Percentiles rank a stretch among this genome's conserved stretches.
Conservation (phyloP, 495 filamentous ascomycete species). For the Filosporella fistucella region DNA sequence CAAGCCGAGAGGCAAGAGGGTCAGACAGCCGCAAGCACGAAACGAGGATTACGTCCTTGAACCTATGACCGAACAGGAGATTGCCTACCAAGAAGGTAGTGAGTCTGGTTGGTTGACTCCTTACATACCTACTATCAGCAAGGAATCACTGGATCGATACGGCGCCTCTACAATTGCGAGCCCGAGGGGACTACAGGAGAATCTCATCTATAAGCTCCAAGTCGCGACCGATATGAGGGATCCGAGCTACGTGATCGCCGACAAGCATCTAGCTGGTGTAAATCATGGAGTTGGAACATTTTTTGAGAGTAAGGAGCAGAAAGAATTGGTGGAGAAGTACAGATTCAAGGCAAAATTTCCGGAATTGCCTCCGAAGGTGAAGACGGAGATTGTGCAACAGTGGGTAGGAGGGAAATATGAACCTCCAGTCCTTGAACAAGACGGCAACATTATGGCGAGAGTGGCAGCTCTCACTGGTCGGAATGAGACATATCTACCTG, state of each 20-base stretch:
- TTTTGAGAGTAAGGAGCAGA: constrained; percentile 19
- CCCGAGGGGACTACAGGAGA: constrained; percentile 7
- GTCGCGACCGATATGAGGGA: constrained; percentile 5
- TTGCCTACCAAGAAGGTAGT: not conserved
- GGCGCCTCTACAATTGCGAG: constrained; percentile 11
- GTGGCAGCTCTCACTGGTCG: constrained; percentile 29
- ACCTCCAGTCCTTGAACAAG: constrained; percentile 24
- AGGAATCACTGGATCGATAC: constrained; percentile 4
- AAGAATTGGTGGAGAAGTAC: constrained; percentile 8
- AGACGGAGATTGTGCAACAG: constrained; percentile 31
- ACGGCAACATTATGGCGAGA: constrained; percentile 26
- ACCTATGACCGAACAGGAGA: constrained; percentile 13
- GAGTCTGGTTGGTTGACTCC: constrained; percentile 4
- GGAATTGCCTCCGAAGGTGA: constrained; percentile 16
- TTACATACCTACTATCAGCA: constrained; percentile 13
- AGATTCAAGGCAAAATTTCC: constrained; percentile 8
- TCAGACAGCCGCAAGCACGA: not conserved
- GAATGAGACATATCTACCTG: constrained; percentile 34
- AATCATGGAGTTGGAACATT: constrained; percentile 9
- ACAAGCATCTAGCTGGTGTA: constrained; percentile 9
- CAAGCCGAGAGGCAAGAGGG: not conserved
- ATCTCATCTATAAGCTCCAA: constrained; percentile 10
- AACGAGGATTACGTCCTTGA: constrained; percentile 3
- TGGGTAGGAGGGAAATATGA: constrained; percentile 38
- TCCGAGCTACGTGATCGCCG: not conserved